phyloP scores from a whole-genome alignment of 129 eudicot species.

The Silybum marianum region DNA sequence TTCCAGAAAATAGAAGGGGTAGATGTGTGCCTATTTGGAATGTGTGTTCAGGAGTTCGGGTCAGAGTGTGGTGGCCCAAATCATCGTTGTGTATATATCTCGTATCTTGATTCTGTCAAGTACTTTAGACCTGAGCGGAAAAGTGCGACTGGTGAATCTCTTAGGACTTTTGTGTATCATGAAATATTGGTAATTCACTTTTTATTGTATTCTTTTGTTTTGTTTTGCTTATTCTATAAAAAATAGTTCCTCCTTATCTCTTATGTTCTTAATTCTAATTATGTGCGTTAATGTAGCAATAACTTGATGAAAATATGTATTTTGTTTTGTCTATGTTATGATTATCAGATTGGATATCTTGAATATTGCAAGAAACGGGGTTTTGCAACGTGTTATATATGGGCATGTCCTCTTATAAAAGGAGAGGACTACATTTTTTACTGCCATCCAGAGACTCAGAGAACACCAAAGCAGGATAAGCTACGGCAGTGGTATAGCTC shows the following conservation, averaged over 20 bases:
- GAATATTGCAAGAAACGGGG: slow-evolving; percentile 91
- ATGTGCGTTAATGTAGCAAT: slow-evolving; percentile 7
- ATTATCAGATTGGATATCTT: slow-evolving; percentile 78
- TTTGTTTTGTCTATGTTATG: not conserved
- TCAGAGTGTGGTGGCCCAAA: slow-evolving; percentile 76
- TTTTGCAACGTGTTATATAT: slow-evolving; percentile 77
- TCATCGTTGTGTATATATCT: slow-evolving; percentile 73
- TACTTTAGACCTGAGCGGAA: slow-evolving; percentile 76
- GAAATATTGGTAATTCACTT: slow-evolving; percentile 64
- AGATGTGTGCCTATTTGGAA: slow-evolving; percentile 84
- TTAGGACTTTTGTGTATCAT: slow-evolving; percentile 90
- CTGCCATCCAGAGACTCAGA: slow-evolving; percentile 90
- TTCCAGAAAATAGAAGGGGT: slow-evolving; percentile 90
- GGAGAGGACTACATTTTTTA: slow-evolving; percentile 84
- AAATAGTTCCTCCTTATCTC: not conserved
- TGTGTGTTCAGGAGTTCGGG: slow-evolving; percentile 96
- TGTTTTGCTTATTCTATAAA: not conserved
- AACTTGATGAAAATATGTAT: not conserved
- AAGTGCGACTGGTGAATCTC: slow-evolving; percentile 67
- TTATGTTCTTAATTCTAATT: slow-evolving; percentile 18
- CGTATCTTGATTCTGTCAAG: slow-evolving; percentile 89
- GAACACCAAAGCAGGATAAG: slow-evolving; percentile 72
- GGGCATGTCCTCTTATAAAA: slow-evolving; percentile 94
- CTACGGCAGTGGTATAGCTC: slow-evolving; percentile 65
- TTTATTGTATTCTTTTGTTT: not conserved